Evolutionary conservation across 345 rosid genomes (phyloP).

Genomic region (Linum trigynum): DNA sequence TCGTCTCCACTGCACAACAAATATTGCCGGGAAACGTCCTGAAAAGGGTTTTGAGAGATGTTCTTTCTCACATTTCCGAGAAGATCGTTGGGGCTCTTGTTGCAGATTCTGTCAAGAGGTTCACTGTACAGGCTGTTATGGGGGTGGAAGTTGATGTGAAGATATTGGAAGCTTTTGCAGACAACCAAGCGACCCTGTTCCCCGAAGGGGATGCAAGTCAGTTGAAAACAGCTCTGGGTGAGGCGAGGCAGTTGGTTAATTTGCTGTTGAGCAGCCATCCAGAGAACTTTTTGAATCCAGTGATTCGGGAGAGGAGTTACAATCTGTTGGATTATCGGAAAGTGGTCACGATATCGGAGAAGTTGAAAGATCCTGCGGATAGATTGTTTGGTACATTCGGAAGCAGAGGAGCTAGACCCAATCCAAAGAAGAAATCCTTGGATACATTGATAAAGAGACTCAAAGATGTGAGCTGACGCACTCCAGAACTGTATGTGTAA

Average conservation of each 20-base stretch:
- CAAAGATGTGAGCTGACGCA: constrained; percentile 68
- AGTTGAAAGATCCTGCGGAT: constrained; percentile 81
- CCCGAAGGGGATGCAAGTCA: constrained; percentile 69
- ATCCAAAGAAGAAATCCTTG: constrained; percentile 87
- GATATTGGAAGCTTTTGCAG: constrained; percentile 78
- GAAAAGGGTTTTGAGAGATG: constrained; percentile 69
- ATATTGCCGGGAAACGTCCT: constrained; percentile 74
- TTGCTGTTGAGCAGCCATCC: constrained; percentile 85
- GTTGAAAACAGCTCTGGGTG: constrained; percentile 70
- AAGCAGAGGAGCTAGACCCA: constrained; percentile 72
- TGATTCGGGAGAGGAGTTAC: constrained; percentile 85
- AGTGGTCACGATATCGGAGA: constrained; percentile 71
- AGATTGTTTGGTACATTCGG: constrained; percentile 89
- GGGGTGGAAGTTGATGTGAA: constrained; percentile 78
- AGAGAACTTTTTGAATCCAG: constrained; percentile 76
- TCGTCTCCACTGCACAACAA: constrained; percentile 96
- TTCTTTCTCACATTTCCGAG: constrained; percentile 81
- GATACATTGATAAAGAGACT: constrained; percentile 82
- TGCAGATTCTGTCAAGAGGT: constrained; percentile 77
- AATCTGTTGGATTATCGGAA: constrained; percentile 67
- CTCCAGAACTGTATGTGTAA: constrained; percentile 19
- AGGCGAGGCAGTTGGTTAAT: constrained; percentile 72
- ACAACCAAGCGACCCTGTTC: constrained; percentile 53
- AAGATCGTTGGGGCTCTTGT: constrained; percentile 52
- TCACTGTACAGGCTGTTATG: constrained; percentile 65